phyloP scores from a whole-genome alignment of 2,329 filamentous ascomycete species.

The Fusarium secorum region DNA sequence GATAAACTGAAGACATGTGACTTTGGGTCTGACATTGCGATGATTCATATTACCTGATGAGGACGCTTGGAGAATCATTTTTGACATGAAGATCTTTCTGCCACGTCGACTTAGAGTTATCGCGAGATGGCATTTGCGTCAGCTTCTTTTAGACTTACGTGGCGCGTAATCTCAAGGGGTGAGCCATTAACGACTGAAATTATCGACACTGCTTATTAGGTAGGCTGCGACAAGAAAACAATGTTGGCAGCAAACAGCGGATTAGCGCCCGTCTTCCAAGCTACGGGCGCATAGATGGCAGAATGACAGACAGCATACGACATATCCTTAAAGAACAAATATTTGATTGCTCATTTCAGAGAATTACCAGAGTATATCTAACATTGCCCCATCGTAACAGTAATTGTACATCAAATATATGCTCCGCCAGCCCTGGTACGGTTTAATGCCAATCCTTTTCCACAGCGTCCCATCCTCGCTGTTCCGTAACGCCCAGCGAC shows the following conservation, averaged over 20 bases:
- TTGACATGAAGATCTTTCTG: not conserved
- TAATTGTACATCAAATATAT: conserved; percentile 24
- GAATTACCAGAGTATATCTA: conserved; percentile 18
- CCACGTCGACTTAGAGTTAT: conserved; percentile 21
- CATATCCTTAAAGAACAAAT: not conserved
- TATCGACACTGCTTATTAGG: not conserved
- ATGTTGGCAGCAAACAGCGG: not conserved
- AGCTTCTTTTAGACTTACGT: conserved; percentile 3
- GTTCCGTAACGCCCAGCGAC: conserved; percentile 44
- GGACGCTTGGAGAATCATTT: not conserved
- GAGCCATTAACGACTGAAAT: conserved; percentile 8
- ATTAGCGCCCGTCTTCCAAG: not conserved
- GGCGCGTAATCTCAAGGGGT: conserved; percentile 6
- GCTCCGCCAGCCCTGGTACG: conserved; percentile 12
- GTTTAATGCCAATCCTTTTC: conserved; percentile 25
- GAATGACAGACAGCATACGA: not conserved
- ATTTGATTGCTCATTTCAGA: conserved; percentile 7
- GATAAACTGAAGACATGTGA: not conserved
- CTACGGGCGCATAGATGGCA: not conserved
- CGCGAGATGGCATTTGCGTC: conserved; percentile 15
- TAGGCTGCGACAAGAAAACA: conserved; percentile 21
- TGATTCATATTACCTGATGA: not conserved
- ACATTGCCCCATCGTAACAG: conserved; percentile 7
- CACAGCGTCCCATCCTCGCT: conserved; percentile 28
- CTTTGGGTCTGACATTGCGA: not conserved